A percentile compares a stretch with the other conserved stretches of the same genome.
Conservation (phyloP, 192 early-diverging fungal species). For the Rhizophagus clarus region DNA sequence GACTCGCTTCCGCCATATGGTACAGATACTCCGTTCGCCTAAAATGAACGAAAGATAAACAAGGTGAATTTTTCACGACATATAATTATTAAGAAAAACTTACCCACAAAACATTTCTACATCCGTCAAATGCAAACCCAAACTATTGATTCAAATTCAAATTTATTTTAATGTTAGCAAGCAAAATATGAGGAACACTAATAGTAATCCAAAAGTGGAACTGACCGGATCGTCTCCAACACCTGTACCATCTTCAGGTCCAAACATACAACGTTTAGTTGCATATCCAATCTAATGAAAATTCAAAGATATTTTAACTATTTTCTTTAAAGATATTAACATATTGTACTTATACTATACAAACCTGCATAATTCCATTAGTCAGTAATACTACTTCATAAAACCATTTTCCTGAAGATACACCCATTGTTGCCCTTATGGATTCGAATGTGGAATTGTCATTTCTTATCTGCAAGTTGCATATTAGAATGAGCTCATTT, state of each 20-base stretch:
- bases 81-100: slow-evolving; percentile 34
- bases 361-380: slow-evolving; percentile 74
- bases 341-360: not conserved
- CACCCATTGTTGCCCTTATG: slow-evolving; percentile 56
- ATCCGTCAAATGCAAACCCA: slow-evolving; percentile 81
- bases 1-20: slow-evolving; percentile 51
- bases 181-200: not conserved
- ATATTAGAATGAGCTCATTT: not conserved
- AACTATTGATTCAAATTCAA: slow-evolving; percentile 35
- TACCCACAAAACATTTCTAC: slow-evolving; percentile 74
- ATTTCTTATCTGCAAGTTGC: slow-evolving; percentile 63
- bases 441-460: slow-evolving; percentile 82
- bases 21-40: slow-evolving; percentile 52
- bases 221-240: slow-evolving; percentile 67
- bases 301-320: not conserved
- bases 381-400: slow-evolving; percentile 72
- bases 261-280: slow-evolving; percentile 58
- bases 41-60: slow-evolving; percentile 3
- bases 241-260: slow-evolving; percentile 78
- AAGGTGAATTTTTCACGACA: slow-evolving; percentile 17
- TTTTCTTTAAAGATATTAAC: not conserved
- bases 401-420: slow-evolving; percentile 64
- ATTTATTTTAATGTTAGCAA: not conserved
- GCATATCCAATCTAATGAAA: slow-evolving; percentile 67
- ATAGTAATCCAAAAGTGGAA: not conserved